phyloP scores from a whole-genome alignment of 805 yeast genomes.

The Schizosaccharomyces octosporus region DNA sequence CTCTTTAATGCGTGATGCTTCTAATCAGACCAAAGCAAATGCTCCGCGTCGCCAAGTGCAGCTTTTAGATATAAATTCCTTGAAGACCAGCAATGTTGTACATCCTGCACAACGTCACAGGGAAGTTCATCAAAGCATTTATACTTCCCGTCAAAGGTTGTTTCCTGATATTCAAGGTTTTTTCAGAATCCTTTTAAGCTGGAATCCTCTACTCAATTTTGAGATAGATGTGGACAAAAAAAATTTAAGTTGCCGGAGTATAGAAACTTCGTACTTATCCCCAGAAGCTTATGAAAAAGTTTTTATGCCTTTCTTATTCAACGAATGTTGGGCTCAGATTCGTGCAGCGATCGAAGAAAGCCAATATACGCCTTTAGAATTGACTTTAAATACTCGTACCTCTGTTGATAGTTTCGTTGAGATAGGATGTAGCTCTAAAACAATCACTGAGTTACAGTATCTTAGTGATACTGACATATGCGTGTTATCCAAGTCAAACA shows the following conservation, averaged over 20 bases:
- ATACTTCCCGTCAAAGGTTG: neutral
- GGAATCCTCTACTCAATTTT: neutral
- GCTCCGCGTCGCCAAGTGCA: neutral
- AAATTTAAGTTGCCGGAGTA: neutral
- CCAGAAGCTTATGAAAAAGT: slow-evolving; percentile 39
- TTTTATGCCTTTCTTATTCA: slow-evolving; percentile 56
- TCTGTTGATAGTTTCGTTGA: slow-evolving; percentile 74
- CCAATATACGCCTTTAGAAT: slow-evolving; percentile 23
- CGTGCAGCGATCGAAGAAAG: slow-evolving; percentile 39
- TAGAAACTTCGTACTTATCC: neutral
- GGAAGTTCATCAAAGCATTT: neutral
- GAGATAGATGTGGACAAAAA: neutral
- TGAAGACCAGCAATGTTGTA: neutral
- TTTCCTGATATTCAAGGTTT: neutral
- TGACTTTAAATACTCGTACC: slow-evolving; percentile 55
- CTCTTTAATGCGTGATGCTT: neutral
- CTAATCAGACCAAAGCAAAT: neutral
- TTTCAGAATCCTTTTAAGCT: neutral
- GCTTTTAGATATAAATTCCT: neutral
- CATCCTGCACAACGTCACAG: neutral
- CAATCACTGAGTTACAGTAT: slow-evolving; percentile 24
- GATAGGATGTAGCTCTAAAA: slow-evolving; percentile 45
- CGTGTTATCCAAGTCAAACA: slow-evolving; percentile 1
- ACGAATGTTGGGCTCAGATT: slow-evolving; percentile 88
- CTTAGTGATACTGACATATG: slow-evolving; percentile 56